These are phyloP conservation scores for Castanospermum australe DNA, from an alignment of 306 rosid species.

Conservation along the genomic window DNA sequence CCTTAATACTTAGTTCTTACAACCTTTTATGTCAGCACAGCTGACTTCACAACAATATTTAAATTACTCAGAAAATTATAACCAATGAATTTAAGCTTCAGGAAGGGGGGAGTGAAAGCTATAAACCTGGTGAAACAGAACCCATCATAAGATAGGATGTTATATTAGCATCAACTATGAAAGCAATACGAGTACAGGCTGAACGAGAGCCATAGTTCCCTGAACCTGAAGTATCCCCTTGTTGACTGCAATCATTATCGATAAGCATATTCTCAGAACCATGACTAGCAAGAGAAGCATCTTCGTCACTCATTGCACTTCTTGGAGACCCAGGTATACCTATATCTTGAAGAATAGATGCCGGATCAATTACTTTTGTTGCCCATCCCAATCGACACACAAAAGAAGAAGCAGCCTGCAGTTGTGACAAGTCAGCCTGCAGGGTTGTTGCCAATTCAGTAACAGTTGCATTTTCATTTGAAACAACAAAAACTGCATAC, in stretches of 20 bases:
- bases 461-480: conserved; percentile 90
- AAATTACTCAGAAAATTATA: not conserved
- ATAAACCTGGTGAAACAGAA: conserved; percentile 96
- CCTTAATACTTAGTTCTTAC: not conserved
- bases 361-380: conserved; percentile 80
- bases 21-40: not conserved
- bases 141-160: conserved; percentile 99
- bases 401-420: conserved; percentile 94
- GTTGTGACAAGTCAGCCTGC: conserved; percentile 78
- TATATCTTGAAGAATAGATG: conserved; percentile 63
- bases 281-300: conserved; percentile 47
- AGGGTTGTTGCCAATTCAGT: conserved; percentile 87
- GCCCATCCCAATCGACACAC: conserved; percentile 94
- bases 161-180: conserved; percentile 93
- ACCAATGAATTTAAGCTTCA: conserved; percentile 11
- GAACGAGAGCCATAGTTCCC: conserved; percentile 58
- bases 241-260: conserved; percentile 58
- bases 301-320: conserved; percentile 57
- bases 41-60: not conserved
- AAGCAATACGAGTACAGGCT: conserved; percentile 70
- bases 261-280: conserved; percentile 49
- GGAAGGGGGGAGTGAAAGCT: conserved; percentile 14
- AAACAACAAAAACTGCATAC: conserved; percentile 97
- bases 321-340: conserved; percentile 58
- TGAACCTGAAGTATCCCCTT: conserved; percentile 59